A percentile compares a stretch with the other conserved stretches of the same genome.
Conservation (phyloP, 1,139 yeast genomes). For the Hyphopichia burtonii region DNA sequence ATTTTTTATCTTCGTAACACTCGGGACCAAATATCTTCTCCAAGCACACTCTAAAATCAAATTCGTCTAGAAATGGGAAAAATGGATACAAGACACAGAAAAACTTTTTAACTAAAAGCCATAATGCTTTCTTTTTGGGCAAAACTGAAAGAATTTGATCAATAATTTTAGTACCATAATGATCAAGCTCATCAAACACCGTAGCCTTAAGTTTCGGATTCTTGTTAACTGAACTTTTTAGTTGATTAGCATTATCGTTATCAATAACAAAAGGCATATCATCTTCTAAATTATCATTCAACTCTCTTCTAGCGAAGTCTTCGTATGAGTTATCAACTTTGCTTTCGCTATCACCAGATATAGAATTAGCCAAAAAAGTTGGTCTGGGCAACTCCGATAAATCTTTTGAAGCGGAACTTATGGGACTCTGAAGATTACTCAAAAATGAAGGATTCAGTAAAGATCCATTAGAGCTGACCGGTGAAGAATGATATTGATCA, state of each 20-base stretch:
- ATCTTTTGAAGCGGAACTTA: neutral
- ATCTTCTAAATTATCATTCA: neutral
- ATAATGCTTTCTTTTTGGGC: slow-evolving; percentile 31
- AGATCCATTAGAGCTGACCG: neutral
- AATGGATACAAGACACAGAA: slow-evolving; percentile 42
- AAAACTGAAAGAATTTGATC: slow-evolving; percentile 30
- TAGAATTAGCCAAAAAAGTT: neutral
- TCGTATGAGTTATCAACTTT: neutral
- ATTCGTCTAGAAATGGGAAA: slow-evolving; percentile 49
- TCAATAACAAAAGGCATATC: slow-evolving; percentile 1
- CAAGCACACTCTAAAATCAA: slow-evolving; percentile 18
- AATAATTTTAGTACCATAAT: slow-evolving; percentile 27
- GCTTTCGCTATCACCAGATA: neutral
- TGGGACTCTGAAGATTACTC: neutral
- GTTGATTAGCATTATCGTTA: neutral
- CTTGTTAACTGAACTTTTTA: slow-evolving; percentile 14
- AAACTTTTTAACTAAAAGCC: slow-evolving; percentile 31
- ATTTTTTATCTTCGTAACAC: slow-evolving; percentile 18
- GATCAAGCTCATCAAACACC: slow-evolving; percentile 25
- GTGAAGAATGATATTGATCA: slow-evolving; percentile 20
- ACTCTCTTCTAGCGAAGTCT: slow-evolving; percentile 8
- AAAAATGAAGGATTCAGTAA: neutral
- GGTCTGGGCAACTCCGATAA: neutral
- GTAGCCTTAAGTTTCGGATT: slow-evolving; percentile 28
- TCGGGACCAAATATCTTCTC: slow-evolving; percentile 20